phyloP scores from a whole-genome alignment of 331 rosid species.

The Cucumis variabilis region DNA sequence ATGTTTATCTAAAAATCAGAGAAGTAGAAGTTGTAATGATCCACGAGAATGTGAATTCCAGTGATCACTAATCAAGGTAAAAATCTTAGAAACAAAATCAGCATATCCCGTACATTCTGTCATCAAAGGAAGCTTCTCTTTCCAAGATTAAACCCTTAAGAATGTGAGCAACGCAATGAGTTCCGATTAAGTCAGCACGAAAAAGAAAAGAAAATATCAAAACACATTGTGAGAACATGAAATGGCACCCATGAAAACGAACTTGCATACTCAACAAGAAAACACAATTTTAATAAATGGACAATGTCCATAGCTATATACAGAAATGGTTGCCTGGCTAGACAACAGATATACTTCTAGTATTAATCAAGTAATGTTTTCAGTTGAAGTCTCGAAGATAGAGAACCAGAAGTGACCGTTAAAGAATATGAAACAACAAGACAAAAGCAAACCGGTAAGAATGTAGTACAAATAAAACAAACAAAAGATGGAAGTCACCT shows the following conservation, averaged over 20 bases:
- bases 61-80: not conserved
- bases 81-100: conserved; percentile 1
- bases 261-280: not conserved
- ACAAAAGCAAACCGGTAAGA: conserved; percentile 1
- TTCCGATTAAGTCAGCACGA: too few species aligned
- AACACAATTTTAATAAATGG: not conserved
- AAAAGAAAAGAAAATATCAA: not conserved
- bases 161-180: too few species aligned
- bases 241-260: not conserved
- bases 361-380: not conserved
- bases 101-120: too few species aligned
- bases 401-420: not conserved
- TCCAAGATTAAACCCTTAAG: too few species aligned
- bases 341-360: not conserved
- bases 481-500: not conserved
- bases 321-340: not conserved
- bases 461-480: too few species aligned
- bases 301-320: not conserved
- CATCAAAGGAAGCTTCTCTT: too few species aligned
- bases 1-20: not conserved
- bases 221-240: not conserved
- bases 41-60: conserved; percentile 19
- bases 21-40: not conserved
- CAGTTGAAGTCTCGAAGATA: not conserved
- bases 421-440: not conserved